These are phyloP conservation scores for Alternaria atra DNA, from an alignment of 2,329 filamentous ascomycete genomes.

Conservation along the genomic window DNA sequence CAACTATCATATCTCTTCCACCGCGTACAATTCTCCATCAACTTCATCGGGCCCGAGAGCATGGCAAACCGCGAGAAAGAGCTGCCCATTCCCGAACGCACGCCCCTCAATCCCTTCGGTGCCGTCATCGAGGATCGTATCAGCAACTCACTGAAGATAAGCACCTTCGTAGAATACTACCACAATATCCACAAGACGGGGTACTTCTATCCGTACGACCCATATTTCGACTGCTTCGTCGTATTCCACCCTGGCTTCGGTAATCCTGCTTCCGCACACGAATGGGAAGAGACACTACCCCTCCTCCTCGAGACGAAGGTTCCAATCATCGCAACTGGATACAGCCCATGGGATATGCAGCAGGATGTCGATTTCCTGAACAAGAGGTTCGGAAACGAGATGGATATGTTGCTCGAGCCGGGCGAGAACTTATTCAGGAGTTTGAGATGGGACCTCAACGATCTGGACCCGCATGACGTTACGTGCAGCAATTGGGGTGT, in stretches of 20 bases:
- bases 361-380: constrained; percentile 90
- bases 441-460: constrained; percentile 95
- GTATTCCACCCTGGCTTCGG: constrained; percentile 96
- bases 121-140: constrained; percentile 93
- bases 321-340: constrained; percentile 92
- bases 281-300: constrained; percentile 92
- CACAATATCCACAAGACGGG: constrained; percentile 93
- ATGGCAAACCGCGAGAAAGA: constrained; percentile 95
- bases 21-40: constrained; percentile 84
- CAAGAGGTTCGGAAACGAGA: constrained; percentile 85
- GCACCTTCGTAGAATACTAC: constrained; percentile 97
- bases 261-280: constrained; percentile 89
- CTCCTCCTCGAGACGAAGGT: constrained; percentile 93
- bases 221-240: constrained; percentile 97
- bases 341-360: constrained; percentile 94
- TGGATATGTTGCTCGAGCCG: constrained; percentile 89
- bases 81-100: constrained; percentile 88
- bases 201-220: constrained; percentile 92
- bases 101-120: constrained; percentile 86
- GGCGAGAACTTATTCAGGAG: constrained; percentile 95
- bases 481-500: constrained; percentile 97
- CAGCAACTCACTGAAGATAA: constrained; percentile 91
- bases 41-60: constrained; percentile 95
- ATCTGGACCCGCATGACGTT: constrained; percentile 91
- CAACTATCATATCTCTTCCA: constrained; percentile 96